Conservation (phyloP, 169 alveolate genomes). For the Plasmodium ovale region DNA sequence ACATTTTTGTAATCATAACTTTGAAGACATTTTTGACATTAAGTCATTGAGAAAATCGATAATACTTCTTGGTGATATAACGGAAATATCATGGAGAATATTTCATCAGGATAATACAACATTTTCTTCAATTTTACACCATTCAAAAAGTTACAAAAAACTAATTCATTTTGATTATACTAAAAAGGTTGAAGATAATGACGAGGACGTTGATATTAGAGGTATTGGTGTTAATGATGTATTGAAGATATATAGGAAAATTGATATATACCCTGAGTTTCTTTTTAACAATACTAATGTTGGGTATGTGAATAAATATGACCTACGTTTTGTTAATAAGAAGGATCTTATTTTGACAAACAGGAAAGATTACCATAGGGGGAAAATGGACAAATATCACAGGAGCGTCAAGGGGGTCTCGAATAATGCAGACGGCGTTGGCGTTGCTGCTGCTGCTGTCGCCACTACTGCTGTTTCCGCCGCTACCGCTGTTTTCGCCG, state of each 20-base stretch:
- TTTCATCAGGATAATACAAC: constrained; percentile 54
- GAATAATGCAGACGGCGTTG: neutral
- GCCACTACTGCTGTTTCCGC: neutral
- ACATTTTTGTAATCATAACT: neutral
- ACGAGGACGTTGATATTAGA: constrained; percentile 44
- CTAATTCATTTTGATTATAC: constrained; percentile 52
- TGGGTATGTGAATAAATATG: constrained; percentile 41
- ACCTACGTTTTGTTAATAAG: constrained; percentile 5
- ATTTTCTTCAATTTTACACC: constrained; percentile 45
- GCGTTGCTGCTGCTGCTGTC: too few species aligned
- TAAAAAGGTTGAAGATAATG: constrained; percentile 37
- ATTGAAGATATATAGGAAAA: constrained; percentile 18
- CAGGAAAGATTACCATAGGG: constrained; percentile 20
- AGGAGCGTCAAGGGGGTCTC: neutral
- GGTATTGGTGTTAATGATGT: constrained; percentile 59
- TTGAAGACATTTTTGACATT: constrained; percentile 22
- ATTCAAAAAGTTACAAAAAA: constrained; percentile 41
- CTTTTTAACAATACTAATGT: constrained; percentile 9
- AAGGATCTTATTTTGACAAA: constrained; percentile 29
- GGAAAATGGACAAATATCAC: neutral
- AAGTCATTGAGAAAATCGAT: constrained; percentile 53
- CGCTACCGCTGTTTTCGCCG: neutral
- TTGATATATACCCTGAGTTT: constrained; percentile 57
- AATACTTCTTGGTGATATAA: constrained; percentile 42
- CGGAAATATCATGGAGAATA: constrained; percentile 69